Conservation (phyloP, 371 early-diverging fungal species). For the Syncephalis fuscata region DNA sequence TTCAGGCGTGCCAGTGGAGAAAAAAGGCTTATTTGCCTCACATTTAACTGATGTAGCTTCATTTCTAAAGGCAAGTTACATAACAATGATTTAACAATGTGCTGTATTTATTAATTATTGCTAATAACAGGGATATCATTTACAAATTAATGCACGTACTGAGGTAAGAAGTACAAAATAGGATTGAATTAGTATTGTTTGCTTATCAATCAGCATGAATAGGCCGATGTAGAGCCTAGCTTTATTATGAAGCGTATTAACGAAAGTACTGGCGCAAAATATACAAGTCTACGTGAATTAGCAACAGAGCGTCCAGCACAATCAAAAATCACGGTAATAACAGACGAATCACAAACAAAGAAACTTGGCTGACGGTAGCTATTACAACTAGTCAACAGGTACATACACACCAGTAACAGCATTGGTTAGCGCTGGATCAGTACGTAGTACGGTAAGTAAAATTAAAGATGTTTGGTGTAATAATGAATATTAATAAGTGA, state of each 20-base stretch:
- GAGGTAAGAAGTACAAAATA: slow-evolving; percentile 22
- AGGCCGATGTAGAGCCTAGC: slow-evolving; percentile 63
- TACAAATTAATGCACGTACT: slow-evolving; percentile 78
- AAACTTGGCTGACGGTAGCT: too few species aligned
- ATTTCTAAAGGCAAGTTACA: slow-evolving; percentile 47
- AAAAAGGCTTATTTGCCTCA: slow-evolving; percentile 74
- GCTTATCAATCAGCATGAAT: slow-evolving; percentile 5
- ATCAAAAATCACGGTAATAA: neutral
- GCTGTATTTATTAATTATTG: too few species aligned
- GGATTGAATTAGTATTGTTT: neutral
- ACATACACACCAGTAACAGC: too few species aligned
- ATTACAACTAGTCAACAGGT: too few species aligned
- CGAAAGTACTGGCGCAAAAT: slow-evolving; percentile 79
- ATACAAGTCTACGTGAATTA: slow-evolving; percentile 56
- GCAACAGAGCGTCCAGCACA: slow-evolving; percentile 13
- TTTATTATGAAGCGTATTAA: slow-evolving; percentile 73
- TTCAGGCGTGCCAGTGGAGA: slow-evolving; percentile 78
- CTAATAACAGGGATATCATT: slow-evolving; percentile 52
- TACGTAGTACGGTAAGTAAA: too few species aligned
- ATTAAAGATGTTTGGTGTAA: too few species aligned
- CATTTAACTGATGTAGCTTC: slow-evolving; percentile 63
- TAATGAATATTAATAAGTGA: too few species aligned
- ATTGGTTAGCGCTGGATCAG: too few species aligned
- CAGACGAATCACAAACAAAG: neutral
- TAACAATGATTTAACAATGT: too few species aligned